These are phyloP conservation scores for Stromatinia cepivora DNA, from an alignment of 2,329 filamentous ascomycete genomes.

Conservation along the genomic window DNA sequence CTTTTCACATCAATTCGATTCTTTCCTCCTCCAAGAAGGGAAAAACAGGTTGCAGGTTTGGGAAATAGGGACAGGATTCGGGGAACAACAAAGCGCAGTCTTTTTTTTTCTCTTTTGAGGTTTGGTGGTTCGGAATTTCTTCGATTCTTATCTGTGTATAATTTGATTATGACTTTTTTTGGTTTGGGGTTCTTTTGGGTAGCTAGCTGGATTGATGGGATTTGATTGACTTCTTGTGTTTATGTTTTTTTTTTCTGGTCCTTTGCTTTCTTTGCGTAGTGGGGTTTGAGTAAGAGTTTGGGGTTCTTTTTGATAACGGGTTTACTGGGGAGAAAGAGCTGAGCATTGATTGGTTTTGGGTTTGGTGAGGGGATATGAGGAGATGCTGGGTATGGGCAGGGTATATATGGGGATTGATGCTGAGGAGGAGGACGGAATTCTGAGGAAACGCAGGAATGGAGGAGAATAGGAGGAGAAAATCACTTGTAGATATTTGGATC, in stretches of 20 bases:
- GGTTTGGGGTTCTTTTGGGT: neutral
- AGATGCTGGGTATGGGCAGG: neutral
- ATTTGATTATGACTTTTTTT: neutral
- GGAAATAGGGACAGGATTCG: neutral
- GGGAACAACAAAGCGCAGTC: neutral
- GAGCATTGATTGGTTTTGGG: neutral
- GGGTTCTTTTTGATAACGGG: neutral
- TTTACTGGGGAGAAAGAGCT: neutral
- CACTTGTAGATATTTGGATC: slow-evolving; percentile 4
- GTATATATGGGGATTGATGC: no score
- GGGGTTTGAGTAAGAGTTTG: neutral
- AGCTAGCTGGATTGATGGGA: neutral
- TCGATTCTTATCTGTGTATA: slow-evolving; percentile 11
- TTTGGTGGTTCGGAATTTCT: neutral
- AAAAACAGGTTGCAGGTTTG: neutral
- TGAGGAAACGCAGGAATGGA: neutral
- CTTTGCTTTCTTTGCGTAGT: no score
- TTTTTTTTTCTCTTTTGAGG: neutral
- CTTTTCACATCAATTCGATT: no score
- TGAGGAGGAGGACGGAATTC: neutral
- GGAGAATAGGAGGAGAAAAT: neutral
- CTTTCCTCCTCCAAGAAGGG: neutral
- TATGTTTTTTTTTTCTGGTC: slow-evolving; percentile 3
- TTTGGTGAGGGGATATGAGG: neutral
- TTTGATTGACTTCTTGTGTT: slow-evolving; percentile 8